These are phyloP conservation scores for Solanum ahanhuiri DNA, from an alignment of 257 asterid genomes.

Conservation along the genomic window DNA sequence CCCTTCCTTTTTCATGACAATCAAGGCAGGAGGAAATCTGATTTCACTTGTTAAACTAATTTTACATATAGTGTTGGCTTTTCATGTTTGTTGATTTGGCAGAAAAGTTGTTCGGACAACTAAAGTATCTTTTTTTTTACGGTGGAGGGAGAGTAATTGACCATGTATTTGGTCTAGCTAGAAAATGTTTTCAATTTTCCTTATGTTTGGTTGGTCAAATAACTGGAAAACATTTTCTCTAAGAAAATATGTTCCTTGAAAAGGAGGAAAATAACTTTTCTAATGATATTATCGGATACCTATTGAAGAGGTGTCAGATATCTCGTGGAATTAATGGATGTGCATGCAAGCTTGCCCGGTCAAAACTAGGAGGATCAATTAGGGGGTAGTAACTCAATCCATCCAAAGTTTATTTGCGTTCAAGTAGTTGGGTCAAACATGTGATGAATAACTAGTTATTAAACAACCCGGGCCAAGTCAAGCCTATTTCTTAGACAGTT, in stretches of 20 bases:
- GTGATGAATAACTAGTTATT: neutral
- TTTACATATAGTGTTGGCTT: neutral
- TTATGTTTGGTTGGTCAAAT: conserved; percentile 2
- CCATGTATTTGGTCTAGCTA: neutral
- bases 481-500: neutral
- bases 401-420: neutral
- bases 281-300: neutral
- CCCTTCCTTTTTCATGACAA: neutral
- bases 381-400: neutral
- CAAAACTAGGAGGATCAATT: neutral
- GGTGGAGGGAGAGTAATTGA: too few species aligned
- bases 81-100: neutral
- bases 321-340: neutral
- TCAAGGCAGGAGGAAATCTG: neutral
- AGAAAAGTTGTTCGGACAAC: neutral
- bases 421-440: neutral
- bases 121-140: too few species aligned
- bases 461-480: neutral
- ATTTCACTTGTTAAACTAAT: too few species aligned
- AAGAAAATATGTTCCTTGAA: neutral
- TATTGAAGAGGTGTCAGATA: neutral
- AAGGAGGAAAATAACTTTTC: neutral
- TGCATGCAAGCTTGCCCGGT: neutral
- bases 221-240: neutral
- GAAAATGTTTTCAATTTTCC: neutral